A percentile compares a stretch with the other conserved stretches of the same genome.
Conservation (phyloP, 495 filamentous ascomycete genomes). For the Aspergillus conjunctus region DNA sequence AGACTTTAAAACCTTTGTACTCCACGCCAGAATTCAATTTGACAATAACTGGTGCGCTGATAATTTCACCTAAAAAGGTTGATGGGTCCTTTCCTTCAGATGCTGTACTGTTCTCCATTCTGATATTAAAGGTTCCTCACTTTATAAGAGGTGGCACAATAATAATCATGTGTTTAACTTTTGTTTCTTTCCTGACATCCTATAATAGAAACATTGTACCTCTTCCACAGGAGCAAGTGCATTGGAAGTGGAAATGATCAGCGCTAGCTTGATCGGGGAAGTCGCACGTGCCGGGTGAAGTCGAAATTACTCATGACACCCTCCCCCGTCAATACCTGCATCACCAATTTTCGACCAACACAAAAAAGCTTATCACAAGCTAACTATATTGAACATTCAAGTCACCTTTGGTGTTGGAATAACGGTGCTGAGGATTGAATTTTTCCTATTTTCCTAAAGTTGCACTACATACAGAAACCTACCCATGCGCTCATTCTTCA, state of each 20-base stretch:
- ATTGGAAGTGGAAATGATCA: too few relatives aligned
- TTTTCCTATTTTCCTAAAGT: too few relatives aligned
- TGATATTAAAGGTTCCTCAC: not conserved
- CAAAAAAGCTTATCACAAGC: too few relatives aligned
- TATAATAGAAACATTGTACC: too few relatives aligned
- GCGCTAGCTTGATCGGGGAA: not conserved
- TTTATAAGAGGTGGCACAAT: too few relatives aligned
- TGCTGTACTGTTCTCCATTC: constrained; percentile 73
- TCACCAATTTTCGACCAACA: too few relatives aligned
- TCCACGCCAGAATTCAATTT: constrained; percentile 95
- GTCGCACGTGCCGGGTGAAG: not conserved
- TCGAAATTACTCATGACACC: not conserved
- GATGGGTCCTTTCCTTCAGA: constrained; percentile 85
- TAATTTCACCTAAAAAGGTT: constrained; percentile 86
- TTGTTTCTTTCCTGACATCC: too few relatives aligned
- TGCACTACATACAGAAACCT: not conserved
- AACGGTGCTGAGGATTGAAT: too few relatives aligned
- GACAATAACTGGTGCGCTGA: constrained; percentile 86
- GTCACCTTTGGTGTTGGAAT: too few relatives aligned
- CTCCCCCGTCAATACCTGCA: too few relatives aligned
- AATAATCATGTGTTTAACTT: too few relatives aligned
- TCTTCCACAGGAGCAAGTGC: not conserved
- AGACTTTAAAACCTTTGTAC: constrained; percentile 73
- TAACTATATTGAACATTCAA: too few relatives aligned
- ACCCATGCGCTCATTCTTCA: constrained; percentile 66